Evolutionary conservation across 495 filamentous ascomycete genomes (phyloP).

Genomic region (Polyplosphaeria fusca): DNA sequence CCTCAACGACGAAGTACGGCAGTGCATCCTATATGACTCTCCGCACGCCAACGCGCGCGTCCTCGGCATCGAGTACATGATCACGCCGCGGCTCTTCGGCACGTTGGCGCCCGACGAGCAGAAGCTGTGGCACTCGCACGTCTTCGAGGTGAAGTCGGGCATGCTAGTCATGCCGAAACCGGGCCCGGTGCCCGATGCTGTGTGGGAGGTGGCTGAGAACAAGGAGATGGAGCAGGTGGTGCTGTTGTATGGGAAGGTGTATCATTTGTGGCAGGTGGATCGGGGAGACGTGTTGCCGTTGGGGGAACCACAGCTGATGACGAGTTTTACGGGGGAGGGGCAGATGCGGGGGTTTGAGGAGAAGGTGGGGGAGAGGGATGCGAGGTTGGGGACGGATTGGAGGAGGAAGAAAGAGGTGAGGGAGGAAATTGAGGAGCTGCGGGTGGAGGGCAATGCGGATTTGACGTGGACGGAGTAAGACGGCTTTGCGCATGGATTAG

Average conservation of each 20-base stretch:
- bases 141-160: slow-evolving; percentile 83
- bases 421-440: slow-evolving; percentile 55
- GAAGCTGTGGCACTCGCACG: slow-evolving; percentile 75
- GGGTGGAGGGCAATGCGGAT: slow-evolving; percentile 59
- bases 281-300: slow-evolving; percentile 72
- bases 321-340: slow-evolving; percentile 60
- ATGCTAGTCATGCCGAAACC: slow-evolving; percentile 83
- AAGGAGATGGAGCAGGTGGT: slow-evolving; percentile 74
- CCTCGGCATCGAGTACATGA: slow-evolving; percentile 92
- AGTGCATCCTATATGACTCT: slow-evolving; percentile 84
- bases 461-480: slow-evolving; percentile 43
- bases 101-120: slow-evolving; percentile 64
- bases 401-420: slow-evolving; percentile 62
- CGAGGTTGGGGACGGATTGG: slow-evolving; percentile 59
- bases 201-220: slow-evolving; percentile 74
- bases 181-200: slow-evolving; percentile 47
- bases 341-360: slow-evolving; percentile 58
- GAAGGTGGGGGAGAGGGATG: slow-evolving; percentile 62
- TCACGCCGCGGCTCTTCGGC: slow-evolving; percentile 65
- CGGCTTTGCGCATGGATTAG: no score
- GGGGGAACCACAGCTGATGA: slow-evolving; percentile 75
- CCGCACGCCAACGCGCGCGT: slow-evolving; percentile 62
- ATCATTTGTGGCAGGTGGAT: slow-evolving; percentile 85
- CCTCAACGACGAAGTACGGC: slow-evolving; percentile 61
- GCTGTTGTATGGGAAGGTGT: slow-evolving; percentile 81